Conservation (phyloP, 176 grass and related monocot species). For the Rhynchospora breviuscula region DNA sequence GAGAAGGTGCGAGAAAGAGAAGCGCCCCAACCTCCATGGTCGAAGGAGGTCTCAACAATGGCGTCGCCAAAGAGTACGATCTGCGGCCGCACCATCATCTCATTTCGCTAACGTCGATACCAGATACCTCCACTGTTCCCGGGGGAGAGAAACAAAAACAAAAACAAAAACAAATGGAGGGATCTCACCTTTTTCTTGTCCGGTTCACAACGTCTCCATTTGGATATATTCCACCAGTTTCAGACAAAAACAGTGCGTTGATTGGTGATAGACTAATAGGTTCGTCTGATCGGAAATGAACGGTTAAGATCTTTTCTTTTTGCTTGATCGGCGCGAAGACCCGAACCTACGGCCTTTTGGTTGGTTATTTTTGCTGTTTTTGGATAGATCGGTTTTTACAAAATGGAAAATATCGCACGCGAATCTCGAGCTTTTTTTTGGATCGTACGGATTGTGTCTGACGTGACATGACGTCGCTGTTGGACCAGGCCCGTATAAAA, state of each 20-base stretch:
- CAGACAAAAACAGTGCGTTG: neutral
- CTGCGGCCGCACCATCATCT: constrained; percentile 19
- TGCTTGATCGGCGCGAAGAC: neutral
- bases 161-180: neutral
- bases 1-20: constrained; percentile 16
- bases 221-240: neutral
- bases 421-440: neutral
- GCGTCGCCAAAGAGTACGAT: constrained; percentile 22
- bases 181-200: neutral
- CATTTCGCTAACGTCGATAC: neutral
- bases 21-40: constrained; percentile 4
- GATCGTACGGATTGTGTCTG: neutral
- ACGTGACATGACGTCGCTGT: neutral
- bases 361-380: neutral
- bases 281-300: neutral
- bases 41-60: constrained; percentile 6
- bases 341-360: neutral
- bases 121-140: neutral
- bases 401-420: too few relatives aligned
- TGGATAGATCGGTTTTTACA: neutral
- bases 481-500: neutral
- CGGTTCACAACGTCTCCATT: neutral
- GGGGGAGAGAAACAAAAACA: neutral
- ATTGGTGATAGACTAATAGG: neutral
- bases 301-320: neutral